Percentiles rank a stretch among this genome's conserved stretches.
Evolutionary conservation across 148 eudicot species (phyloP).

Genomic region (Nepenthes gracilis): DNA sequence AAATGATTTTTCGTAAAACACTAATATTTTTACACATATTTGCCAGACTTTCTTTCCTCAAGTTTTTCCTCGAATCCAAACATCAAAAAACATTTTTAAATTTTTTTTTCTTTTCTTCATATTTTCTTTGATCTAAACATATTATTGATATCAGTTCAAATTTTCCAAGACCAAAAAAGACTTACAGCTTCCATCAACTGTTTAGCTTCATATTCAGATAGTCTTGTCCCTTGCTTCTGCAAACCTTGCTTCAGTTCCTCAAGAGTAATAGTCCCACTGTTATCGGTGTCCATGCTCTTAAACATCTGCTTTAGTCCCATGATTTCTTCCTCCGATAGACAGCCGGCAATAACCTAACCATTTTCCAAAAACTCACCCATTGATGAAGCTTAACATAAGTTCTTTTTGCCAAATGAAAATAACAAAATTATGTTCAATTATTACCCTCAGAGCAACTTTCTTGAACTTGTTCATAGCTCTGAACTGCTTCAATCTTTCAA

Average conservation of each 20-base stretch:
- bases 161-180: background rate
- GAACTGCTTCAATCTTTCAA: constrained; percentile 73
- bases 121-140: background rate
- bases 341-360: constrained; percentile 21
- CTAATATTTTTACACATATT: too few species aligned
- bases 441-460: constrained; percentile 91
- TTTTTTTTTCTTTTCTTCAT: background rate
- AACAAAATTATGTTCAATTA: background rate
- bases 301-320: constrained; percentile 70
- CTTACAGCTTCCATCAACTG: constrained; percentile 68
- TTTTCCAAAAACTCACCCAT: background rate
- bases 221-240: constrained; percentile 45
- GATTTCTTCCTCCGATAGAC: constrained; percentile 64
- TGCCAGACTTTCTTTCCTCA: too few species aligned
- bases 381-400: background rate
- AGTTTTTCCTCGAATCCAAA: background rate
- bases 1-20: too few species aligned
- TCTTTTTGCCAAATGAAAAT: background rate
- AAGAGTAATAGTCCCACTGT: constrained; percentile 55
- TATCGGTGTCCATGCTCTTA: constrained; percentile 51
- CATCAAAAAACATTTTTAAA: too few species aligned
- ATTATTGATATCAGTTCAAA: background rate
- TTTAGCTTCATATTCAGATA: constrained; percentile 48
- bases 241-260: constrained; percentile 61
- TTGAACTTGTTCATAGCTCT: constrained; percentile 94